Evolutionary conservation across 768 basidiomycete genomes (phyloP), one percentile per base, ranked within the genome.

Genomic region (Candolleomyces efflorescens): DNA sequence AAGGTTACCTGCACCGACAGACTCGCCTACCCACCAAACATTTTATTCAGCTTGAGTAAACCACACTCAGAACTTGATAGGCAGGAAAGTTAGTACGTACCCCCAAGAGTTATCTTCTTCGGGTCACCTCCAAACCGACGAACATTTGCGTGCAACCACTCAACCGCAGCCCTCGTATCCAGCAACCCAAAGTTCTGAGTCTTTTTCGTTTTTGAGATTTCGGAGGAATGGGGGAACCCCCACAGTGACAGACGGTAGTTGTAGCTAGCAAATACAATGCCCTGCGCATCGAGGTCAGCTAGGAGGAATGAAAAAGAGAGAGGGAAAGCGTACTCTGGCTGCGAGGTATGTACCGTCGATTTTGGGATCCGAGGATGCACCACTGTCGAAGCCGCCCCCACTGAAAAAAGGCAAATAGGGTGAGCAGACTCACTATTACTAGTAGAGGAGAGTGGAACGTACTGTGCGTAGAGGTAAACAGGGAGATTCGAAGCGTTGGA

Each of bases 171-270:
- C 3, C 75, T 69, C 48, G 79, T 78, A 63, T 85, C 83, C 48
- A 73, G 70, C 37, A 84, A 64, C 7, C 83, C 83, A 18, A 82
- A 67, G 61, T 84, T 84, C 51, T 71, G 71, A 3, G 71, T 71
- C 52, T 65, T 48, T 6, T 67, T 71, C 56, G 55, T 65, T 61
- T 67, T 65, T 7, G 70, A 70, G 11, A 78, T 68, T 61, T 79
- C 77, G 36, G 70, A 63, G 39, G 75, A 69, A 22, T 74, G 72
- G 6, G 76, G 68, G 61, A 75, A 78, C 17, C 78, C 78, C 52
- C 75, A 73, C 10, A 76, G 67, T 17, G 67, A 69, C 2, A 73
- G 64, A 10, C 71, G 64, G 51, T 73, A 73, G 55, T 73, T 73
- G 60, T 65, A 71, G 61, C 70, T 71, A 12, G 70, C 70, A 47